Percentiles rank a stretch among this genome's conserved stretches.
These are phyloP conservation scores for Astrephomene gubernaculifera DNA, from an alignment of 139 green algal species.

Conservation along the genomic window DNA sequence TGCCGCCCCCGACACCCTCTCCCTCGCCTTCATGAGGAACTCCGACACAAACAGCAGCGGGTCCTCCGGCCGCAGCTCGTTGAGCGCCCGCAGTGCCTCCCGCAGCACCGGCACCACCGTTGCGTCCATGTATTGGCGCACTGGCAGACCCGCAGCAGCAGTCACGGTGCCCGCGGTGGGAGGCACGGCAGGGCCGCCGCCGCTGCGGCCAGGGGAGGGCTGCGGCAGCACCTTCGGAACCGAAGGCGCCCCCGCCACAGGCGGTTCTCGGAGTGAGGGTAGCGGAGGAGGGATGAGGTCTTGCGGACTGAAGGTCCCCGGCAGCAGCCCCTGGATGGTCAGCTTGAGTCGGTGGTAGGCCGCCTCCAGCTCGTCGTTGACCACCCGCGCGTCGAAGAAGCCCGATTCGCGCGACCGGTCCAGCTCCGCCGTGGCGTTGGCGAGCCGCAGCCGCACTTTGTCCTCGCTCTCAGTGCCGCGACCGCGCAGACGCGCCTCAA, in stretches of 20 bases:
- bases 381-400: conserved; percentile 81
- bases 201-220: background rate
- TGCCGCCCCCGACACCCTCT: no score
- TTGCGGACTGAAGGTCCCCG: conserved; percentile 21
- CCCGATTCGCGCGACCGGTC: conserved; percentile 62
- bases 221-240: background rate
- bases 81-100: conserved; percentile 67
- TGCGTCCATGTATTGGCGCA: conserved; percentile 72
- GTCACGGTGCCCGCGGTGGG: background rate
- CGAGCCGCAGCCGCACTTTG: conserved; percentile 76
- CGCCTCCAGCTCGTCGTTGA: conserved; percentile 80
- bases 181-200: background rate
- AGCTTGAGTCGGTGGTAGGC: conserved; percentile 58
- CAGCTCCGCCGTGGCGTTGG: conserved; percentile 75
- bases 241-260: background rate
- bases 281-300: conserved; percentile 1
- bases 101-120: conserved; percentile 71
- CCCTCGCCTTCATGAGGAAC: conserved; percentile 57
- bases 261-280: background rate
- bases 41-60: conserved; percentile 72
- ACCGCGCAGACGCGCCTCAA: conserved; percentile 80
- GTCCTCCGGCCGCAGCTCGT: conserved; percentile 64
- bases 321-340: conserved; percentile 43
- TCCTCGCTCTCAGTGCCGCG: conserved; percentile 87
- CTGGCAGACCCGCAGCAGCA: conserved; percentile 42